Evolutionary conservation across 2,329 filamentous ascomycete genomes (phyloP), one percentile per base, ranked within the genome.

Genomic region (Calonectria henricotiae): DNA sequence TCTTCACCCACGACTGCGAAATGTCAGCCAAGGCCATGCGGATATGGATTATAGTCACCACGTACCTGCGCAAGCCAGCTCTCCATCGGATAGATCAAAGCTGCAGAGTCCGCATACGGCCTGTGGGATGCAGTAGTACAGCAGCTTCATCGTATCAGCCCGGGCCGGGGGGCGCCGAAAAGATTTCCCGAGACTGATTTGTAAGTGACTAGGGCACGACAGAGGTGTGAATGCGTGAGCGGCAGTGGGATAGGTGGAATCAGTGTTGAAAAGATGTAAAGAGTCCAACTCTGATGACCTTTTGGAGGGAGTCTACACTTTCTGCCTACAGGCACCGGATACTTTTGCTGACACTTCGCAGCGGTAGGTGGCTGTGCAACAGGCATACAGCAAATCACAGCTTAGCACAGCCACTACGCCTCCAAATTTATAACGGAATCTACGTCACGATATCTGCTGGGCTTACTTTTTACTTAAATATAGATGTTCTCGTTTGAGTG

Each of bases 41-140:
- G 23, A 5, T 2, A 39, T 39, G 51, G 20, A 35, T 15, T 15
- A 27, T 49, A 4, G n/a, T 17, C 23, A 23, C 12, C 9, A 55
- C 51, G 15, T 20, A 55, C 51, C 12, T 25, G 32, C 32, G 20
- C 51, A 55, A 12, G 32, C 51, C 2, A 20, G 23, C 17, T 55
- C 32, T 32, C 51, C 51, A 25, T 55, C 32, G 20, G 5, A 39
- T 35, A 55, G 32, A 30, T 12, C 32, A 39, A 55, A 55, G 51
- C 32, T 23, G 32, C 51, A 55, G 30, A 55, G 51, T 11, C 51
- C 20, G 11, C 51, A 55, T 12, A 25, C 20, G 51, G 51, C 32
- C 51, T 55, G 32, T 9, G 51, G 2, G 32, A 55, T 55, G 32
- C 51, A 55, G 51, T 25, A 39, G 51, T 23, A 23, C 9, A 23